Conservation (phyloP, 148 eudicot genomes). For the Spergularia marina region DNA sequence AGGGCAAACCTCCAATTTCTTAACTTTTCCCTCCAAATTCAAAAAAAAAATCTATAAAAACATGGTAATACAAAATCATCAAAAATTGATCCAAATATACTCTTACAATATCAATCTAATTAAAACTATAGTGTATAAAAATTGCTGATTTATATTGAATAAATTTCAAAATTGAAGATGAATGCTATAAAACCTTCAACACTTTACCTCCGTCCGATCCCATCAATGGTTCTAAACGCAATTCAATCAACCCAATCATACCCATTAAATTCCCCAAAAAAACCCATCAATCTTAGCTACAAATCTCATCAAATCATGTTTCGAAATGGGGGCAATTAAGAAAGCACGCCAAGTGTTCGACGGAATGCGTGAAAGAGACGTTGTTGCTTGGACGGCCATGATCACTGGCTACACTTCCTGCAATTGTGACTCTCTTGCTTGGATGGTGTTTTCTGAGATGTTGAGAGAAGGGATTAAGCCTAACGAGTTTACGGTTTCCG, state of each 20-base stretch:
- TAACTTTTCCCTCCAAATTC: too few species aligned
- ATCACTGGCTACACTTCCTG: slow-evolving; percentile 69
- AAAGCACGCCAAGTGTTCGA: slow-evolving; percentile 83
- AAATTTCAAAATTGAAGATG: slow-evolving; percentile 27
- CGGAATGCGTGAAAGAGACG: slow-evolving; percentile 88
- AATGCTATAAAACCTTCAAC: slow-evolving; percentile 31
- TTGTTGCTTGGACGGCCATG: slow-evolving; percentile 89
- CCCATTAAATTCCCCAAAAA: slow-evolving; percentile 46
- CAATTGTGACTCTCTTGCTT: slow-evolving; percentile 41
- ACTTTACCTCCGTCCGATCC: slow-evolving; percentile 43
- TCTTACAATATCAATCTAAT: too few species aligned
- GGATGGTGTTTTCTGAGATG: slow-evolving; percentile 63
- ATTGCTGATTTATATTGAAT: too few species aligned
- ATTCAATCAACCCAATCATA: slow-evolving; percentile 35
- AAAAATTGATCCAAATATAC: too few species aligned
- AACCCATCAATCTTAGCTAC: slow-evolving; percentile 59
- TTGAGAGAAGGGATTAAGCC: slow-evolving; percentile 48
- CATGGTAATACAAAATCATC: too few species aligned
- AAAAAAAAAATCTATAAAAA: too few species aligned
- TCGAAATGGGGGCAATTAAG: slow-evolving; percentile 43
- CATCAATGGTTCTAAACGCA: slow-evolving; percentile 41
- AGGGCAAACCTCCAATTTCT: too few species aligned
- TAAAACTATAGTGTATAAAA: too few species aligned
- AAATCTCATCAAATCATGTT: slow-evolving; percentile 66
- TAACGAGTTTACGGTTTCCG: slow-evolving; percentile 69